Percentiles rank a stretch among this genome's conserved stretches.
Evolutionary conservation across 108 stramenopile species (phyloP).

Genomic region (Conticribra guillardii): DNA sequence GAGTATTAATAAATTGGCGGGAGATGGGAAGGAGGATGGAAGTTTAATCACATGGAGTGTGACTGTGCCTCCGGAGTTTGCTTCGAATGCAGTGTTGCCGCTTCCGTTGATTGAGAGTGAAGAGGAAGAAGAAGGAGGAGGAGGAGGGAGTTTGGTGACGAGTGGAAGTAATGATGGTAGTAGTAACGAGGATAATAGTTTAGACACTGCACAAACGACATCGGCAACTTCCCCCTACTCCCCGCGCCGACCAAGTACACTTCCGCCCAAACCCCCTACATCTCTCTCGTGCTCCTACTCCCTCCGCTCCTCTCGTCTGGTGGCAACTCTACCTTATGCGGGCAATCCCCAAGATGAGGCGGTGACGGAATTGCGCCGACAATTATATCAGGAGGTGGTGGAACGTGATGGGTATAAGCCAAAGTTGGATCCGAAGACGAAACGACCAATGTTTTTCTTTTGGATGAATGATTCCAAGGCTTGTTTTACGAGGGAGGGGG

Average conservation of each 20-base stretch:
- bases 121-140: slow-evolving; percentile 25
- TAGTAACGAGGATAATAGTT: slow-evolving; percentile 3
- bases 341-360: slow-evolving; percentile 80
- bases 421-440: slow-evolving; percentile 64
- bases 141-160: too few species aligned
- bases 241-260: slow-evolving; percentile 14
- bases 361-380: slow-evolving; percentile 66
- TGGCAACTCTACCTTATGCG: slow-evolving; percentile 76
- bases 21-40: slow-evolving; percentile 16
- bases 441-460: slow-evolving; percentile 85
- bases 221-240: slow-evolving; percentile 15
- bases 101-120: slow-evolving; percentile 54
- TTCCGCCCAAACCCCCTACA: slow-evolving; percentile 25
- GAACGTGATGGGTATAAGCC: slow-evolving; percentile 74
- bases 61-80: slow-evolving; percentile 68
- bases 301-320: slow-evolving; percentile 55
- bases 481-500: slow-evolving; percentile 75
- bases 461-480: slow-evolving; percentile 78
- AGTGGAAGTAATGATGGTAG: slow-evolving; percentile 42
- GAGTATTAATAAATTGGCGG: slow-evolving; percentile 45
- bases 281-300: slow-evolving; percentile 30
- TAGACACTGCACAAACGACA: background rate
- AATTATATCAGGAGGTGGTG: slow-evolving; percentile 72
- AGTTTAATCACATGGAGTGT: slow-evolving; percentile 62
- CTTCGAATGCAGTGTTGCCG: slow-evolving; percentile 52